A percentile compares a stretch with the other conserved stretches of the same genome.
Conservation (phyloP, 805 yeast species). For the Wickerhamiella brachini region DNA sequence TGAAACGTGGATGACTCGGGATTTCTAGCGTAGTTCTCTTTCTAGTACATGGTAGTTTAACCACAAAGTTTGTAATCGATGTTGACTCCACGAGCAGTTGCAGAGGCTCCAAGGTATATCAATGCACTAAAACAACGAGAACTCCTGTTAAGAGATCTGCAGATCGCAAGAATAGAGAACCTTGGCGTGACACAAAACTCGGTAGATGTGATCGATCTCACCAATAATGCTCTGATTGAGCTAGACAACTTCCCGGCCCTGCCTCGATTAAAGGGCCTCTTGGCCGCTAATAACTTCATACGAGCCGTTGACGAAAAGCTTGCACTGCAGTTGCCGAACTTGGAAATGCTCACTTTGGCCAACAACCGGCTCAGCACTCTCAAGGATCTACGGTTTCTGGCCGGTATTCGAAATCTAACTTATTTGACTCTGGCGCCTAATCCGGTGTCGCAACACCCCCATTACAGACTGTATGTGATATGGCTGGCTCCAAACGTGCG, state of each 20-base stretch:
- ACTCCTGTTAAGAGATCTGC: conserved; percentile 27
- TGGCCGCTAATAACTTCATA: conserved; percentile 53
- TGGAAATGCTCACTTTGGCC: conserved; percentile 39
- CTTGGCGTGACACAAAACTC: conserved; percentile 30
- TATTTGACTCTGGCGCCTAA: conserved; percentile 45
- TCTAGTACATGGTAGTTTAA: background rate
- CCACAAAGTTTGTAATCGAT: background rate
- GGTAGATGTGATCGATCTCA: conserved; percentile 51
- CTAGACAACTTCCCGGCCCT: conserved; percentile 38
- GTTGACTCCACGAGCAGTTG: conserved; percentile 2
- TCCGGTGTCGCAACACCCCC: conserved; percentile 34
- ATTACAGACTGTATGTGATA: conserved; percentile 48
- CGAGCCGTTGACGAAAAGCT: conserved; percentile 27
- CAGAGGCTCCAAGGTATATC: conserved; percentile 21
- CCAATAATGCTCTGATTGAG: conserved; percentile 55
- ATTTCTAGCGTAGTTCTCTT: background rate
- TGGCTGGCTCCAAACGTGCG: conserved; percentile 50
- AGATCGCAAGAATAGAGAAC: conserved; percentile 33
- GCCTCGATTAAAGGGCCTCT: conserved; percentile 34
- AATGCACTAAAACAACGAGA: conserved; percentile 32
- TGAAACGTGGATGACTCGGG: background rate
- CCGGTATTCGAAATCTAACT: conserved; percentile 30
- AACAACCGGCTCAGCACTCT: conserved; percentile 38
- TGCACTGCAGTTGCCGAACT: conserved; percentile 29
- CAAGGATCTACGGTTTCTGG: conserved; percentile 29